A percentile compares a stretch with the other conserved stretches of the same genome.
phyloP scores from a whole-genome alignment of 495 filamentous ascomycete genomes.

The Hypoxylon cercidicola region DNA sequence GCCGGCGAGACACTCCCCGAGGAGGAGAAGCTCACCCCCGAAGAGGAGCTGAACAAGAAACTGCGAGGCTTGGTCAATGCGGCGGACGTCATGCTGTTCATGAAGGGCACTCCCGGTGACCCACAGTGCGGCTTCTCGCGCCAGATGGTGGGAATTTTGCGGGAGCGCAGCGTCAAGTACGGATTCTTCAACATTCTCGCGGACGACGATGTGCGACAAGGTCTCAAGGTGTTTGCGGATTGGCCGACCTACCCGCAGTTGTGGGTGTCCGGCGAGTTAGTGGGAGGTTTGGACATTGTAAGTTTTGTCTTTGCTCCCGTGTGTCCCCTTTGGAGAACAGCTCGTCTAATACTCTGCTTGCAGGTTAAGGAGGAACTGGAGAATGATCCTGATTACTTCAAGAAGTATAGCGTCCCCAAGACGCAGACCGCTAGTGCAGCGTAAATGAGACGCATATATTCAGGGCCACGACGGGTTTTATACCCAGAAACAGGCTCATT shows the following conservation, averaged over 20 bases:
- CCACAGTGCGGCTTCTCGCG: constrained; percentile 96
- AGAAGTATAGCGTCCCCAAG: constrained; percentile 67
- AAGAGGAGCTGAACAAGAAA: constrained; percentile 82
- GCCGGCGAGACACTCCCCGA: constrained; percentile 9
- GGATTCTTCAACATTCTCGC: constrained; percentile 99
- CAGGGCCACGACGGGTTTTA: background rate
- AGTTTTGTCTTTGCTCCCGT: constrained; percentile 51
- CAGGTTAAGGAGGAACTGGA: constrained; percentile 71
- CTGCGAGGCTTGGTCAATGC: constrained; percentile 87
- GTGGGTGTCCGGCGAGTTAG: constrained; percentile 82
- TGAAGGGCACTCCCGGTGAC: constrained; percentile 88
- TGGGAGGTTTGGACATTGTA: constrained; percentile 97
- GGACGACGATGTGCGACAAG: constrained; percentile 96
- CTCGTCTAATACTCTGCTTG: constrained; percentile 22
- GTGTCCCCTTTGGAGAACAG: constrained; percentile 15
- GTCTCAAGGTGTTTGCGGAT: constrained; percentile 92
- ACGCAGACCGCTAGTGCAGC: constrained; percentile 47
- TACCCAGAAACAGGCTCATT: background rate
- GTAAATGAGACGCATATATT: constrained; percentile 7
- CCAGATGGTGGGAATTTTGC: constrained; percentile 83
- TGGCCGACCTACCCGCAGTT: constrained; percentile 98
- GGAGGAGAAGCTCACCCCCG: constrained; percentile 41
- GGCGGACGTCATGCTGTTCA: constrained; percentile 97
- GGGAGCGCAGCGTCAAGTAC: constrained; percentile 91
- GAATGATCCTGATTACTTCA: constrained; percentile 78